These are phyloP conservation scores for Micractinium sp. DNA, from an alignment of 139 green algal genomes.

Conservation along the genomic window DNA sequence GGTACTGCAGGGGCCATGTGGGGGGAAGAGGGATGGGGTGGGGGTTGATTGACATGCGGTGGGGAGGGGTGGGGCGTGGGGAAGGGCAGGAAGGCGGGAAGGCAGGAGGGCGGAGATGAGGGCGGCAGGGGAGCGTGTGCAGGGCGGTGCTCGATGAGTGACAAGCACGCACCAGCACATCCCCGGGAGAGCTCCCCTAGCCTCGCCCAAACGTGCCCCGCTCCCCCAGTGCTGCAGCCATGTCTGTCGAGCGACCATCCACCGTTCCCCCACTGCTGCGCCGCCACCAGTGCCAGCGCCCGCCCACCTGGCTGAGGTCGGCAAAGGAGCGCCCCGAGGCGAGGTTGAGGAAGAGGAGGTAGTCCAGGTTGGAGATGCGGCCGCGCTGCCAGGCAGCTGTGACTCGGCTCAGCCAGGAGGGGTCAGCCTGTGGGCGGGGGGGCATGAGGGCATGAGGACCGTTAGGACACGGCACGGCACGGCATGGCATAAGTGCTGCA, in stretches of 20 bases:
- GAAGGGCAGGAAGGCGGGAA: too few relatives aligned
- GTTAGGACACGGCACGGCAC: too few relatives aligned
- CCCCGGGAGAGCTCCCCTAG: too few relatives aligned
- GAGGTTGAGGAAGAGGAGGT: constrained; percentile 90
- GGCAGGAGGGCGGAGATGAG: too few relatives aligned
- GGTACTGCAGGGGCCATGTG: not conserved
- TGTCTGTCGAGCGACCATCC: not conserved
- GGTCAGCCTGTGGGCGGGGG: constrained; percentile 54
- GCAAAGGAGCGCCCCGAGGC: constrained; percentile 88
- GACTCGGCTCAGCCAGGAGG: constrained; percentile 67
- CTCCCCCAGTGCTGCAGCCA: too few relatives aligned
- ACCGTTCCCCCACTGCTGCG: not conserved
- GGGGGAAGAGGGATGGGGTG: too few relatives aligned
- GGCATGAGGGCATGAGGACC: too few relatives aligned
- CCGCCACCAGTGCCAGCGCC: not conserved
- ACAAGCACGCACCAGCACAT: too few relatives aligned
- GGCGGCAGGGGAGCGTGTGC: not conserved
- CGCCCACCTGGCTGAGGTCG: constrained; percentile 76
- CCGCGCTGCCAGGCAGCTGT: constrained; percentile 77
- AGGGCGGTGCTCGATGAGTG: not conserved
- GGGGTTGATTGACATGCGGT: too few relatives aligned
- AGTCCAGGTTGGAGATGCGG: constrained; percentile 82
- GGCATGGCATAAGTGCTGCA: too few relatives aligned
- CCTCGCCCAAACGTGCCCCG: not conserved
- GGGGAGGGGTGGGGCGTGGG: too few relatives aligned